phyloP scores from a whole-genome alignment of 2,329 filamentous ascomycete genomes.

The Epichloe aotearoae region DNA sequence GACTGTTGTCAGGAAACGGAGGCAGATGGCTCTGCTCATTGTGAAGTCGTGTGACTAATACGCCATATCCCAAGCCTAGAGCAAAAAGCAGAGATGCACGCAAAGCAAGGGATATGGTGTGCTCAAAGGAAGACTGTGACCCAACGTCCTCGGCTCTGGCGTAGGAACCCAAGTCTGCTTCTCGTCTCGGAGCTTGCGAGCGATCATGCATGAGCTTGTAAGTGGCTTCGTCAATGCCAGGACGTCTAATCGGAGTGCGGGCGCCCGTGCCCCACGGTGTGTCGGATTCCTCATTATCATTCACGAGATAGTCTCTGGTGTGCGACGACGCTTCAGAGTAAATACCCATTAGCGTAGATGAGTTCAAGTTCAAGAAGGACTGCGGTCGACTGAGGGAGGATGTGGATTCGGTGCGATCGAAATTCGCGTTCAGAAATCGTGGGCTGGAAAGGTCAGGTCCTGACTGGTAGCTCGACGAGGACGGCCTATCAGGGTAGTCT shows the following conservation, averaged over 20 bases:
- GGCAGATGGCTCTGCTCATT: slow-evolving; percentile 48
- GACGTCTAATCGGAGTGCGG: slow-evolving; percentile 46
- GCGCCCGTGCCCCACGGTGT: slow-evolving; percentile 73
- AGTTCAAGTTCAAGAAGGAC: slow-evolving; percentile 75
- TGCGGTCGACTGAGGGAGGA: slow-evolving; percentile 51
- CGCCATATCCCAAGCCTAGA: slow-evolving; percentile 72
- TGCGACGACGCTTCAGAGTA: slow-evolving; percentile 57
- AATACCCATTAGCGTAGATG: slow-evolving; percentile 82
- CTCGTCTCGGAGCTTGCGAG: slow-evolving; percentile 20
- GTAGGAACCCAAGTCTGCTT: slow-evolving; percentile 20
- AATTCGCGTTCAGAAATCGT: slow-evolving; percentile 30
- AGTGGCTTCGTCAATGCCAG: slow-evolving; percentile 30
- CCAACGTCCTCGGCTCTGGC: slow-evolving; percentile 10
- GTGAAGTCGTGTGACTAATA: slow-evolving; percentile 69
- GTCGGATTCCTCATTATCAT: slow-evolving; percentile 37
- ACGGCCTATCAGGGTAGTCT: slow-evolving; percentile 12
- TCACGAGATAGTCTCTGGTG: slow-evolving; percentile 25
- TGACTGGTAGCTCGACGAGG: slow-evolving; percentile 12
- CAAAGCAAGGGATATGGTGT: slow-evolving; percentile 35
- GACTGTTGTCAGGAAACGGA: slow-evolving; percentile 36
- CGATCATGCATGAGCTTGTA: slow-evolving; percentile 31
- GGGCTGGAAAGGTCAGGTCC: slow-evolving; percentile 20
- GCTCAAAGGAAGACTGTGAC: slow-evolving; percentile 12
- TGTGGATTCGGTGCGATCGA: slow-evolving; percentile 17
- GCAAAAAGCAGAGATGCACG: slow-evolving; percentile 57